These are phyloP conservation scores for Chlamydomonas sphaeroides DNA, from an alignment of 139 green algal species.

Conservation along the genomic window DNA sequence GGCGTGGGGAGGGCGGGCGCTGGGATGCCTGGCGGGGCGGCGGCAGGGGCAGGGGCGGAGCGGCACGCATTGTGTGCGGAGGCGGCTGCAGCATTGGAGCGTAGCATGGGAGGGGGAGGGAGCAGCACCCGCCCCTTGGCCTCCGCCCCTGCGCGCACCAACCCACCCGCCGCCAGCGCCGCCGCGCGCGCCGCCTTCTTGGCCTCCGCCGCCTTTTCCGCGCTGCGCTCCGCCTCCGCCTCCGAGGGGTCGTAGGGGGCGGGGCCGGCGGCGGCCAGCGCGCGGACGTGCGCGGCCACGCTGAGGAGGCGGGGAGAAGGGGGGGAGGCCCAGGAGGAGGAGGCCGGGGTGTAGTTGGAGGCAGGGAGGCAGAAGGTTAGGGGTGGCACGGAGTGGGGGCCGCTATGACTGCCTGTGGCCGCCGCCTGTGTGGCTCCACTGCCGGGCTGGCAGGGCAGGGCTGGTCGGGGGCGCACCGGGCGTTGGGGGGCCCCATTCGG, in stretches of 20 bases:
- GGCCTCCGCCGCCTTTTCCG: constrained; percentile 32
- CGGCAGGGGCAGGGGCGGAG: neutral
- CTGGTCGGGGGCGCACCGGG: too few relatives aligned
- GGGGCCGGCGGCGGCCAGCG: constrained; percentile 66
- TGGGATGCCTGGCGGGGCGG: neutral
- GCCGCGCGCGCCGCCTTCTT: constrained; percentile 11
- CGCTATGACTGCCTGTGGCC: neutral
- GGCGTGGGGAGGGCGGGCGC: neutral
- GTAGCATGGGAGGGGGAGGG: neutral
- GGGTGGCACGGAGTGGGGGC: neutral
- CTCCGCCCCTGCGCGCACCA: neutral
- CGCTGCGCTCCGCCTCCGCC: constrained; percentile 37
- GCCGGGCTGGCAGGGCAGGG: too few relatives aligned
- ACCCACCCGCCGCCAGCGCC: constrained; percentile 20
- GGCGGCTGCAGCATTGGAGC: neutral
- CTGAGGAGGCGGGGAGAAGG: neutral
- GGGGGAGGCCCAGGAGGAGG: constrained; percentile 60
- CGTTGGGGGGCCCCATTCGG: too few relatives aligned
- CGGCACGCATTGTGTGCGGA: too few relatives aligned
- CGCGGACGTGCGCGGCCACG: constrained; percentile 87
- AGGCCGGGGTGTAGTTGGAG: too few relatives aligned
- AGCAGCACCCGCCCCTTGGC: neutral
- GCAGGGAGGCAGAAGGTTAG: neutral
- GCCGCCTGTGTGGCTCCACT: too few relatives aligned
- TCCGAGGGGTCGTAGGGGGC: constrained; percentile 57